Base-by-base conservation (phyloP, 2,329 filamentous ascomycete species). In the Zalaria obscura region DNA sequence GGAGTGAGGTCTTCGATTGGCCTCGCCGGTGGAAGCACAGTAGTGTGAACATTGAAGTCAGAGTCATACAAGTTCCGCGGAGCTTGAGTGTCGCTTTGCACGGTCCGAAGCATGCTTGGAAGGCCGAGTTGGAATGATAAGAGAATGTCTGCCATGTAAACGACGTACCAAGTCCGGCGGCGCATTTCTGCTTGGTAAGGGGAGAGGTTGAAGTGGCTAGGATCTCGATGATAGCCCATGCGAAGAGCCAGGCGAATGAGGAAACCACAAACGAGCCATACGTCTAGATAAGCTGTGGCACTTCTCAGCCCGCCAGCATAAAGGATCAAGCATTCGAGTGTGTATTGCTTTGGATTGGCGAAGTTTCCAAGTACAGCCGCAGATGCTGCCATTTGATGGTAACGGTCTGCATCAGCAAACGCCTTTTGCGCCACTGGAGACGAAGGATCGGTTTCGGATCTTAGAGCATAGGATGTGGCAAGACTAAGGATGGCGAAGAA, bases 121-220 rank as follows among this genome's bases (percentile, higher is more conserved):
- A 71, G 53, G 0, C 68, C 68, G 32, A 69, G 56, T 41, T 69
- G 64, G 35, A 67, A 68, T 0, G 65, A 68, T 34, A 68, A 57
- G 5, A 70, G 45, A 0, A 65, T 54, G 29, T 72, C 68, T 3
- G 69, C 48, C 47, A 67, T 65, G 35, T 56, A 60, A 2, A 68
- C 50, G 0, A 59, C 54, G 5, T 59, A 53, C 67, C 68, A 71
- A 0, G 62, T 48, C 1, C 67, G 55, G 27, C 64, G 55, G 18
- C 68, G 56, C 65, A 71, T 70, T 27, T 43, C 41, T n/a, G 35
- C 31, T 10, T 40, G 33, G n/a, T 9, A 36, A 27, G 36, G 36
- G 0, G 60, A 57, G 26, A 70, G 60, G 4, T 50, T 53, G 46
- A 68, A 69, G 37, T 65, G 58, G 4, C 52, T 58, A 0, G 64